Base-by-base conservation (phyloP, 495 filamentous ascomycete species). In the Copromyces sp. region DNA sequence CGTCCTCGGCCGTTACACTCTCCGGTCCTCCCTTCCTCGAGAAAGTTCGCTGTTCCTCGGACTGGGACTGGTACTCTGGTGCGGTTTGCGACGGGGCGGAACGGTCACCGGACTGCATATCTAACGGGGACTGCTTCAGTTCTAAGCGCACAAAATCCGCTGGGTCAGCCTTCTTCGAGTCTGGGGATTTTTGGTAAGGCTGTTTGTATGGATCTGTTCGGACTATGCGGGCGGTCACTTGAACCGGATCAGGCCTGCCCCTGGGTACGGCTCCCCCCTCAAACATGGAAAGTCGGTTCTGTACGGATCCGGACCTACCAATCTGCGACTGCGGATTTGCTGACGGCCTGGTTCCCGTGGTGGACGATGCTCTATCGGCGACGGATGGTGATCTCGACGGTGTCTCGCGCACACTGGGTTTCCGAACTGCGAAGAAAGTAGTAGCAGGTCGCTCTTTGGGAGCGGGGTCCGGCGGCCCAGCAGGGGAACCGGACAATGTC, bases 191-290 rank as follows among this genome's bases (percentile, higher is more conserved):
- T 75, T 74, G 82, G 77, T 83, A 87, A 77, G 69, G 81, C 37
- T 80, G 83, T 70, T 68, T 79, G 29, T 65, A 65, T 42, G 85
- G 80, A 69, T 92, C 89, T 65, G 29, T 65, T 38, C 92, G 87
- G 39, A 95, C 81, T 47, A 95, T 94, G 29, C 90, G 88, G 38
- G 93, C 91, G 1, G 91, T 94, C 9, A 95, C 93, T 41, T 94
- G 93, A 11, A 95, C 87, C 14, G 92, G 94, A 81, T 87, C 89
- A 68, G 88, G 86, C n/a, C 85, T 83, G 16, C 83, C 81, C 61
- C 82, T 80, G 3, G 82, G 79, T 32, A 76, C 42, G 39, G 75
- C 81, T 11, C 82, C 83, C 3, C 77, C 81, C 69, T 86, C 83
- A 71, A 86, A 86, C 77, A 86, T 79, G 65, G 81, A 82, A 11